Conservation (phyloP, 805 yeast genomes). For the Candida lessepsii region DNA sequence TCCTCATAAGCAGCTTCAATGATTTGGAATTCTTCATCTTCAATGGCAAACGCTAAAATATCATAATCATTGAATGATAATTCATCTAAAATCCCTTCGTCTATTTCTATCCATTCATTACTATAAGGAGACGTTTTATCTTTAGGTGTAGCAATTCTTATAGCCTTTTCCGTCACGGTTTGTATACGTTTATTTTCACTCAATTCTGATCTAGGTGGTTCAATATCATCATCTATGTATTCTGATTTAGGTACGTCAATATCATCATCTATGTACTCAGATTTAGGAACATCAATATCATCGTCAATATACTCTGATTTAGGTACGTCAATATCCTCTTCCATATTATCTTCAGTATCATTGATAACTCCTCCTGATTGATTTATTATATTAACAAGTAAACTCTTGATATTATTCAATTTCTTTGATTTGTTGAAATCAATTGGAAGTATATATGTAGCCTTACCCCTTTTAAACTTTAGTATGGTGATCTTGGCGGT, state of each 20-base stretch:
- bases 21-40: constrained; percentile 36
- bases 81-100: constrained; percentile 27
- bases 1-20: constrained; percentile 37
- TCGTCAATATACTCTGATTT: constrained; percentile 33
- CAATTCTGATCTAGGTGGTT: background rate
- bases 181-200: constrained; percentile 1
- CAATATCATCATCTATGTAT: constrained; percentile 11
- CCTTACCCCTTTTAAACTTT: constrained; percentile 33
- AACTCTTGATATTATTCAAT: constrained; percentile 17
- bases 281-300: constrained; percentile 38
- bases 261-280: constrained; percentile 32
- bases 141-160: constrained; percentile 43
- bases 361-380: constrained; percentile 48
- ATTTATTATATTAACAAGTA: constrained; percentile 40
- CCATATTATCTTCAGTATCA: constrained; percentile 24
- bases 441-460: constrained; percentile 32
- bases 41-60: constrained; percentile 40
- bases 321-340: constrained; percentile 34
- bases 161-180: constrained; percentile 19
- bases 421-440: constrained; percentile 14
- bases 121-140: constrained; percentile 35
- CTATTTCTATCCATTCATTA: constrained; percentile 35
- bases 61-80: constrained; percentile 40
- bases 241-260: constrained; percentile 14
- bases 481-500: constrained; percentile 22